Evolutionary conservation across 1,284 basidiomycete species (phyloP), one percentile per base, ranked within the genome.

Genomic region (Sanghuangporus sanghuang): DNA sequence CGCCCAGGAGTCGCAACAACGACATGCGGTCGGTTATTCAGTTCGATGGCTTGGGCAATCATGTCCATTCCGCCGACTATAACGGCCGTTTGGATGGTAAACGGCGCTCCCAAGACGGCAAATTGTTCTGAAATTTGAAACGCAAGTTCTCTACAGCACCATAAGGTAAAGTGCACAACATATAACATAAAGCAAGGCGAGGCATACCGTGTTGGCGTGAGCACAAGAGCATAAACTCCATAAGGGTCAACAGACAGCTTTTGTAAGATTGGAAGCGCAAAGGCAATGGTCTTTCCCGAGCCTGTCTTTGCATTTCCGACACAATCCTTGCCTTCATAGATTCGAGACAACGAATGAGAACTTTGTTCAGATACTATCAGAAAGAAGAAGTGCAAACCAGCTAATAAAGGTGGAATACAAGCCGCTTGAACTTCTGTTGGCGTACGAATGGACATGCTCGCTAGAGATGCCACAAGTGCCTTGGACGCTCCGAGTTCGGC

Each of bases 21-120:
- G 49, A 99, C 83, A 73, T 99, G 97, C 0, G 97, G 97, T 38
- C 93, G 84, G 68, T 87, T 83, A 2, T 84, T 83, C 5, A 99
- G 85, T 72, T 96, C 94, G 38, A 93, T 80, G 0, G 96, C 93
- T 74, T 99, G 97, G 6, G 87, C 76, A 80, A 98, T 95, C 91
- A 98, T 97, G 72, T 99, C 97, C 93, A 99, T 96, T 3, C 97
- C 97, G 8, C 97, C 97, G 2, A 99, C 94, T 21, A 99, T 82
- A 2, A 98, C 93, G 7, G 90, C 85, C 18, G 95, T 97, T 27
- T 86, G 86, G 57, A 95, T 76, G 69, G 89, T 93, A 58, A 96
- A 75, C 2, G 93, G 82, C 32, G 85, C 82, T 23, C 96, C 97
- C 1, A 99, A 81, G 0, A 96, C 96, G 1, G 90, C 86, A 73